Evolutionary conservation across 176 grass and related monocot genomes (phyloP).

Genomic region (Lolium perenne): DNA sequence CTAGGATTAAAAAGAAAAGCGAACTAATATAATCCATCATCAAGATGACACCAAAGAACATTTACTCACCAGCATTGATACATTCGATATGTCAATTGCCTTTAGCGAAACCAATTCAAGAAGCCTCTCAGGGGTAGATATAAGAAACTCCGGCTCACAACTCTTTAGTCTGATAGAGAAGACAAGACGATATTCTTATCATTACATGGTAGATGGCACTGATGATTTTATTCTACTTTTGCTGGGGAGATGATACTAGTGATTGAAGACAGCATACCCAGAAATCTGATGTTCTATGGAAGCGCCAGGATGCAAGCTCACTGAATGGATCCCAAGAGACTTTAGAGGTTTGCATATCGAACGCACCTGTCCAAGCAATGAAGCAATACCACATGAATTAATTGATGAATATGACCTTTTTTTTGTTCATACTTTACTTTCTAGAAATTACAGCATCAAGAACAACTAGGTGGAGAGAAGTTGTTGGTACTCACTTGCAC

Average conservation of each 20-base stretch:
- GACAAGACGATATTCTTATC: slow-evolving; percentile 16
- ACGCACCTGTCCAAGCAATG: slow-evolving; percentile 54
- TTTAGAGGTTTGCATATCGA: slow-evolving; percentile 81
- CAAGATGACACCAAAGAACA: not conserved
- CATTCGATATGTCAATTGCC: slow-evolving; percentile 72
- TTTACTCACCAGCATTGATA: slow-evolving; percentile 84
- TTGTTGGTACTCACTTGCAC: slow-evolving; percentile 44
- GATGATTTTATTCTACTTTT: not conserved
- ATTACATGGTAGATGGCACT: not conserved
- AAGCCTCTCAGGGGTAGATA: slow-evolving; percentile 80
- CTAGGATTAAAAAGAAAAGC: slow-evolving; percentile 4
- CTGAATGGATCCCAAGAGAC: slow-evolving; percentile 79
- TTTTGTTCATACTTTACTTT: not conserved
- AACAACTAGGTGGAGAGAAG: not conserved
- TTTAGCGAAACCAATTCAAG: slow-evolving; percentile 73
- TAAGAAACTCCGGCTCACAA: slow-evolving; percentile 90
- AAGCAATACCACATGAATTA: slow-evolving; percentile 18
- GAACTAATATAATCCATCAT: not conserved
- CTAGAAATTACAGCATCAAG: not conserved
- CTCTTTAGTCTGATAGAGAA: slow-evolving; percentile 62
- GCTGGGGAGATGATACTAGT: not conserved
- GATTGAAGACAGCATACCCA: slow-evolving; percentile 50
- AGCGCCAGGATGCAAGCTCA: slow-evolving; percentile 76
- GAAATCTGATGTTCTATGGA: slow-evolving; percentile 72
- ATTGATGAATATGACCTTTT: not conserved